Evolutionary conservation across 768 basidiomycete species (phyloP), one percentile per base, ranked within the genome.

Genomic region (Gloeophyllum trabeum): DNA sequence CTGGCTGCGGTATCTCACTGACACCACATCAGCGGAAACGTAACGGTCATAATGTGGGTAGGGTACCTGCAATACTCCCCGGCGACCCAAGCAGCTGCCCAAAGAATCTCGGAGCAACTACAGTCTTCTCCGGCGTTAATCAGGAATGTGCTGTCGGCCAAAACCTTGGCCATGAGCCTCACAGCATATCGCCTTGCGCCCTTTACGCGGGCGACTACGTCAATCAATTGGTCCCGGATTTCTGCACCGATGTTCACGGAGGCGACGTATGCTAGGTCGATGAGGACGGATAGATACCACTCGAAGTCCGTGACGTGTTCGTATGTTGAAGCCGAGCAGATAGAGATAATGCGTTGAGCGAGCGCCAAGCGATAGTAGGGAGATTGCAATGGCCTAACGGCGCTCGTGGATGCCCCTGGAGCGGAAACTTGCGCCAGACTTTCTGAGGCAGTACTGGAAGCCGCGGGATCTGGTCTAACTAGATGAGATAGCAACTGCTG

Each of bases 81-180:
- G 47, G 88, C 91, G 50, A 97, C 86, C 87, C 89, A 99, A 4
- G 91, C 90, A 6, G 92, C 93, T 0, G 93, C 96, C 75, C 87
- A 90, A 2, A 96, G 64, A 6, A 94, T 75, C 54, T 93, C 88
- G 0, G 80, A 75, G 52, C 88, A 93, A 54, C 78, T 80, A 1
- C 76, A 81, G 39, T 74, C 72, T 18, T 87, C 81, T 16, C 66
- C 62, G 2, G 79, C 77, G 54, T 78, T 79, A 42, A 71, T 64
- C 40, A 90, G 49, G 51, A 93, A 73, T 0, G 71, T 70, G 35
- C 88, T 82, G 48, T 98, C 93, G 37, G 72, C 75, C 32, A 98
- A 58, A 6, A 98, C 54, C 39, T 81, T 79, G 46, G 80, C 77
- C 79, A 93, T 84, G 41, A 93, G 66, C 56, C 77, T 77, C 19